Conservation (phyloP, 208 protist genomes). For the Trypanosoma platydactyli region DNA sequence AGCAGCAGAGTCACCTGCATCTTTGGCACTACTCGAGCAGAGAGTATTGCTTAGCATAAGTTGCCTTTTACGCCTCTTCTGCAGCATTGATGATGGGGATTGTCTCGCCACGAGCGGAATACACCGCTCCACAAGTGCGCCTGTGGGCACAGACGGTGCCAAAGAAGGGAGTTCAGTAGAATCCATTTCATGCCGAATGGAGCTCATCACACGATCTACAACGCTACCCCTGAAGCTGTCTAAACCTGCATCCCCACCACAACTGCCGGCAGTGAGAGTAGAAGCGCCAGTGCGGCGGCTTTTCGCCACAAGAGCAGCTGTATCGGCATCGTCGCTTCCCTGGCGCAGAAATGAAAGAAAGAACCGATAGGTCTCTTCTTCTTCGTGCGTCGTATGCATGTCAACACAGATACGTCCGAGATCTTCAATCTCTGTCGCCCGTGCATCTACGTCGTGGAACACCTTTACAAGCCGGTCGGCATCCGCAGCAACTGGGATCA, state of each 20-base stretch:
- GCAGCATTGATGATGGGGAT: constrained; percentile 2
- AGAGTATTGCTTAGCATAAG: constrained; percentile 24
- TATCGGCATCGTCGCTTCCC: background rate
- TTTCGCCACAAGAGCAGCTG: constrained; percentile 10
- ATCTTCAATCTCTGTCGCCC: constrained; percentile 8
- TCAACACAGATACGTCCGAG: constrained; percentile 6
- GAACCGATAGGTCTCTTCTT: constrained; percentile 20
- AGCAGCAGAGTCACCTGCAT: background rate
- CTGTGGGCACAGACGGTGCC: background rate
- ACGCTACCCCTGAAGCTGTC: background rate
- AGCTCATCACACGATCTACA: constrained; percentile 15
- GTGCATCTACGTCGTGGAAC: constrained; percentile 25
- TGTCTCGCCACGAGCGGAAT: background rate
- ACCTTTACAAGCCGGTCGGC: constrained; percentile 22
- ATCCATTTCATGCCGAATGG: background rate
- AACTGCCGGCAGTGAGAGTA: background rate
- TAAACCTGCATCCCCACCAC: background rate
- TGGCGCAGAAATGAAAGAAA: constrained; percentile 21
- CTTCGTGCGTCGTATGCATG: constrained; percentile 13
- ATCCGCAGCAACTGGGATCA: constrained; percentile 25
- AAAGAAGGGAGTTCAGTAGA: background rate
- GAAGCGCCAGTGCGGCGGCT: background rate
- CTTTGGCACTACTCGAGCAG: background rate
- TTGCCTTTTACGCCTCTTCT: constrained; percentile 23
- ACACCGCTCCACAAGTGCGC: background rate